A percentile compares a stretch with the other conserved stretches of the same genome.
Conservation (phyloP, 2,329 filamentous ascomycete genomes). For the Clonostachys byssicola region DNA sequence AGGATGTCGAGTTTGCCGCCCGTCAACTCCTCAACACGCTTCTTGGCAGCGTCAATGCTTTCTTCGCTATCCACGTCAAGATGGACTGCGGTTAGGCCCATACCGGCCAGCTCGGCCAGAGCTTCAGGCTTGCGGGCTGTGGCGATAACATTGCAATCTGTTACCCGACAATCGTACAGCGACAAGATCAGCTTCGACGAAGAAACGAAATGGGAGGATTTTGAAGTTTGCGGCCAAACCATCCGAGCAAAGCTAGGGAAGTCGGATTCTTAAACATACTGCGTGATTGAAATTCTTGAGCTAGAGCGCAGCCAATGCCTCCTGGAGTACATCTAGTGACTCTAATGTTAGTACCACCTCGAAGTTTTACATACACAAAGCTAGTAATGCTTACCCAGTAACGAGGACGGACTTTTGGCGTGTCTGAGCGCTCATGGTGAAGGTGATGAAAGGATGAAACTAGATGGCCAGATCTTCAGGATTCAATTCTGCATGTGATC, state of each 20-base stretch:
- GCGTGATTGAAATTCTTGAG: conserved; percentile 45
- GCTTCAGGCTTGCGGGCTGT: conserved; percentile 9
- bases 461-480: too few relatives aligned
- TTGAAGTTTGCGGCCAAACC: too few relatives aligned
- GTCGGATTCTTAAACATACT: too few relatives aligned
- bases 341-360: neutral
- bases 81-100: conserved; percentile 13
- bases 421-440: neutral
- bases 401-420: conserved; percentile 40
- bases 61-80: conserved; percentile 32
- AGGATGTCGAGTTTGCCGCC: conserved; percentile 34
- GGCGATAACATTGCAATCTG: conserved; percentile 8
- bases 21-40: conserved; percentile 22
- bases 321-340: conserved; percentile 48
- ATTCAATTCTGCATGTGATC: too few relatives aligned
- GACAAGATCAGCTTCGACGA: too few relatives aligned
- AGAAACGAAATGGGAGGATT: too few relatives aligned
- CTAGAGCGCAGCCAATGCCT: conserved; percentile 52
- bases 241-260: too few relatives aligned
- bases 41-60: conserved; percentile 24
- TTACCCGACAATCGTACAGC: too few relatives aligned
- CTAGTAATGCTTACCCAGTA: conserved; percentile 33
- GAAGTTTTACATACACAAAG: neutral
- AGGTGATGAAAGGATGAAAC: too few relatives aligned
- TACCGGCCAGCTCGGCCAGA: conserved; percentile 5